Evolutionary conservation across 2,329 filamentous ascomycete species (phyloP), one percentile per base, ranked within the genome.

Genomic region (Hymenoscyphus occultus): DNA sequence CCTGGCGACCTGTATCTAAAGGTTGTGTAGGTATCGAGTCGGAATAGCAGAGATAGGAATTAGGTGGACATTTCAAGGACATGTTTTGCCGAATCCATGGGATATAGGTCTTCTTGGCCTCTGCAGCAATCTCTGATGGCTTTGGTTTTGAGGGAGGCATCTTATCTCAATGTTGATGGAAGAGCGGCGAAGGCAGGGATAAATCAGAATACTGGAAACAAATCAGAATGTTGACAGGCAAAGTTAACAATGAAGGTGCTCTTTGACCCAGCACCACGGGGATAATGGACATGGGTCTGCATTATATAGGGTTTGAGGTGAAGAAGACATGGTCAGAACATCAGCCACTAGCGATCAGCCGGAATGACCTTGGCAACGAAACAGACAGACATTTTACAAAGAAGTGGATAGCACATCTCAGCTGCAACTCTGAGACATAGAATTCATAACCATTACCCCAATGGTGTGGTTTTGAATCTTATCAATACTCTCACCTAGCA

Each of bases 41-140:
- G 6, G 73, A 71, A 61, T 71, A 66, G 48, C 74, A 75, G 54
- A 89, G 80, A 71, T 84, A 83, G 2, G 88, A 91, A 69, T 80
- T 83, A 4, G 82, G 82, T 16, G 81, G 82, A 81, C 80, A 90
- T 72, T 77, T 76, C 64, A 80, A 78, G 65, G 78, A 80, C 77
- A 83, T 86, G 73, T 84, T 80, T 42, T 81, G 79, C 72, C 81
- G 83, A 71, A 91, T 85, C 68, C 84, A 79, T 16, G 89, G 89
- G 69, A 91, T 88, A 74, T 88, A 90, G 65, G 83, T 83, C 71
- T 82, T 84, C 77, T 91, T 91, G n/a, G 88, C 89, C 74, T 91
- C 89, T 32, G 86, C 84, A 63, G 90, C 90, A 62, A 92, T 85
- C 69, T 92, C 89, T 51, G 88, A 86, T 13, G 86, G 84, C 76